These are phyloP conservation scores for Nyctanthes arbortristis DNA, from an alignment of 257 asterid species.

Conservation along the genomic window DNA sequence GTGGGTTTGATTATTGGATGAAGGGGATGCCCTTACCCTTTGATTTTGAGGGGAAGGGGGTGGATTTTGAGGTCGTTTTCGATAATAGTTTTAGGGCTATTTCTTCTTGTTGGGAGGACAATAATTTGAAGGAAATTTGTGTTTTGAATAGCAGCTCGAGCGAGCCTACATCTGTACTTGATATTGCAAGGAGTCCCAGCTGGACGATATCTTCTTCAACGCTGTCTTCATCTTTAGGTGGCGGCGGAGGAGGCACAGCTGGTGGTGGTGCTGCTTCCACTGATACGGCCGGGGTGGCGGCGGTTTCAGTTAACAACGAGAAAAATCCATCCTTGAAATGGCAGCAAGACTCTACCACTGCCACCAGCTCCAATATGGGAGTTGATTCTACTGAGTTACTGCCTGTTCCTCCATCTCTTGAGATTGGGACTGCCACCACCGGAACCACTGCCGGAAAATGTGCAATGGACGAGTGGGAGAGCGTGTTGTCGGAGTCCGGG, in stretches of 20 bases:
- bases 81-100: background rate
- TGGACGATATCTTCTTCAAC: conserved; percentile 45
- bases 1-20: conserved; percentile 37
- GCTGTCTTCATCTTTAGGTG: conserved; percentile 49
- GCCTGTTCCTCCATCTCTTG: conserved; percentile 42
- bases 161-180: conserved; percentile 63
- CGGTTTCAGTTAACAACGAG: conserved; percentile 43
- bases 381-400: conserved; percentile 42
- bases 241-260: conserved; percentile 30
- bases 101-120: background rate
- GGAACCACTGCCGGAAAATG: conserved; percentile 47
- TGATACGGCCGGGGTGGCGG: conserved; percentile 53
- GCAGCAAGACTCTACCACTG: conserved; percentile 52
- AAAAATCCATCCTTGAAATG: conserved; percentile 48
- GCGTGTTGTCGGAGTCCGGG: conserved; percentile 45
- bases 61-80: conserved; percentile 29
- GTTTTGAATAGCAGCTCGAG: conserved; percentile 17
- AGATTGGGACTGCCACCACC: conserved; percentile 22
- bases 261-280: conserved; percentile 42
- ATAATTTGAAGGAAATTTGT: conserved; percentile 11
- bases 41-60: conserved; percentile 65
- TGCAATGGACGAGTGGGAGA: conserved; percentile 53
- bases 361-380: conserved; percentile 51
- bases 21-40: conserved; percentile 73
- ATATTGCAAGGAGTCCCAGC: conserved; percentile 46